Base-by-base conservation (phyloP, 306 rosid species). In the Abrus pulchellus region DNA sequence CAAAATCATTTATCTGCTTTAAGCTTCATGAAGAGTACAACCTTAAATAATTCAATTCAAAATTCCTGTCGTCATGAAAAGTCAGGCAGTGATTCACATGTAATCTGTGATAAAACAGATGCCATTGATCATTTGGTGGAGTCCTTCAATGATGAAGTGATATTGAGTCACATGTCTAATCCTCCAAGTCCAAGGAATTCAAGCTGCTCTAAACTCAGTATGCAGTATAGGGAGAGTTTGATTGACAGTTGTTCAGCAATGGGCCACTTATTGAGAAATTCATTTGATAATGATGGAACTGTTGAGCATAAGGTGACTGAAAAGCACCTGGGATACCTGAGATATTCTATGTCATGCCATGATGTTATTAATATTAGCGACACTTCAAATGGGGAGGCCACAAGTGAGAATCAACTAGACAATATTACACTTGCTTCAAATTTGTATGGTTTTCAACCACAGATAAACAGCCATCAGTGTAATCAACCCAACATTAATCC, bases 401-500 rank as follows among this genome's bases (percentile, higher is more conserved):
- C 68, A 74, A 80, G 55, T 61, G 82, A 87, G 82, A 79, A 84
- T 77, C 85, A 63, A 75, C 68, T 47, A 70, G 86, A 67, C 53
- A 84, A 77, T 77, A 50, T 7, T 74, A 75, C 14, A 29, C 33
- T 49, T 78, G 63, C 80, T 80, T 84, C 93, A 55, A 72, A 66
- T 84, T 68, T 80, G 55, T 84, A 61, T 73, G 47, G 56, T 13
- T 77, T 79, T 32, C 89, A 82, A 47, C 82, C 80, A 27, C 84
- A 76, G 84, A 89, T 74, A 45, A 30, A 80, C 78, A 77, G 71
- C n/a, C 81, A 80, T 81, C 81, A 27, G 78, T 56, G 68, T 71
- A 89, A 89, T 81, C 78, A 83, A 85, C 84, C 89, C 33, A 53
- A 90, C 83, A 82, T 82, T 72, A 89, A 91, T 71, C 98, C 97